Base-by-base conservation (phyloP, 352 stramenopile species). In the Phytophthora ramorum region DNA sequence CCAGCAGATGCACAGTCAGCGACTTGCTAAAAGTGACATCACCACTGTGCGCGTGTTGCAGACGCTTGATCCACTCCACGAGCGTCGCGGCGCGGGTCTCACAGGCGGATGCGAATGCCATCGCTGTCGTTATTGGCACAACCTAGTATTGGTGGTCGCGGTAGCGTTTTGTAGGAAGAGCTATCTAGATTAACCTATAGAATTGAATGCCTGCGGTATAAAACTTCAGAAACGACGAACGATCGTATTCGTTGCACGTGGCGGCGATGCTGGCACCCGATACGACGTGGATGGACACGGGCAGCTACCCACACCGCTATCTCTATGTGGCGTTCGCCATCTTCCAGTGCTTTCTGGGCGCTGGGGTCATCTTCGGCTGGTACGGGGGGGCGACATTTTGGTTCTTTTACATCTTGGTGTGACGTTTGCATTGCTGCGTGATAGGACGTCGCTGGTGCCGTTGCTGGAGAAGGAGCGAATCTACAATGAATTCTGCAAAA, bases 1-100 rank as follows among this genome's bases (percentile, higher is more conserved):
- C 87, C 2, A 94, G 66, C 19, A 96, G 62, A 50, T 93, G 85
- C 19, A 94, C 65, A 0, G 72, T 88, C 55, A 94, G 62, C 17
- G n/a, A 41, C 0, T 55, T 61, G 2, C 24, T 24, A 4, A 60
- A 63, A 3, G 13, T 41, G 7, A 60, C 14, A 20, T 64, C 59
- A 16, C n/a, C 19, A 4, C 34, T 34, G 40, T 80, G 64, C 8
- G 22, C 40, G 10, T 38, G 40, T 44, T 74, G 40, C 22, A 83
- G 69, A 0, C 75, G 71, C 28, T 71, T 34, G 10, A 80, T 30
- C 30, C 48, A 78, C 24, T 52, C 75, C 14, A 70, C 55, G 12
- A 83, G 71, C 62, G 75, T 83, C 37, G 47, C 58, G 3, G 71
- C 68, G 17, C 71, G 71, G 43, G 69, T 80, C 58, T 80, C 65